These are phyloP conservation scores for Diaporthe sp. DNA, from an alignment of 2,329 filamentous ascomycete genomes.

Conservation along the genomic window DNA sequence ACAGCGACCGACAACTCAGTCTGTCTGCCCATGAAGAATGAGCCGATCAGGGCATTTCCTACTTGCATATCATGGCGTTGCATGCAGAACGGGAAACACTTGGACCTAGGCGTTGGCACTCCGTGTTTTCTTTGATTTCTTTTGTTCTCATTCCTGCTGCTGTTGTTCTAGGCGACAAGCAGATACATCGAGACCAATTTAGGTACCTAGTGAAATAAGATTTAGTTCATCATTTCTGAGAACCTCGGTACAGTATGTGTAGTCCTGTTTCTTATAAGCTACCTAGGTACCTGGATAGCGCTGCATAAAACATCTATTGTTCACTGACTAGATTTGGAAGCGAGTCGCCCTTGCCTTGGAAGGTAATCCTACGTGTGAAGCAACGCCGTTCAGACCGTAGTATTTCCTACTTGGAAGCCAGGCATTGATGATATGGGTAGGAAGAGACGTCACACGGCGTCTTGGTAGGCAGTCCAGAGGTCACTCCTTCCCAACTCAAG, in stretches of 20 bases:
- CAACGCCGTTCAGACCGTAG: accelerated
- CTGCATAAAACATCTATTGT: background rate
- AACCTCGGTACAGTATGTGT: no score
- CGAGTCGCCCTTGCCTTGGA: background rate
- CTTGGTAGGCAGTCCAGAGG: background rate
- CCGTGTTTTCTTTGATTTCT: slow-evolving; percentile 18
- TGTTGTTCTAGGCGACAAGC: background rate
- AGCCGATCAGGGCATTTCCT: slow-evolving; percentile 1
- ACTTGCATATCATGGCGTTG: slow-evolving; percentile 37
- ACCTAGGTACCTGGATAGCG: no score
- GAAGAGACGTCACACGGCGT: background rate
- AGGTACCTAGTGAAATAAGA: background rate
- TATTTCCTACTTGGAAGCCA: background rate
- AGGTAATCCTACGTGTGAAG: background rate
- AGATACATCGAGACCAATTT: background rate
- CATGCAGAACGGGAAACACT: slow-evolving; percentile 29
- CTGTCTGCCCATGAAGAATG: background rate
- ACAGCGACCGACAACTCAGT: background rate
- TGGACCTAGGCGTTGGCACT: slow-evolving; percentile 25
- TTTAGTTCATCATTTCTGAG: background rate
- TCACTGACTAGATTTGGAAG: background rate
- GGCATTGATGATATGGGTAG: background rate
- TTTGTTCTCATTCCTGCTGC: background rate
- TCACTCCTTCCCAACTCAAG: background rate
- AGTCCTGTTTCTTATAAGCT: background rate